Evolutionary conservation across 192 early-diverging fungal genomes (phyloP).

Genomic region (Mortierella antarctica): DNA sequence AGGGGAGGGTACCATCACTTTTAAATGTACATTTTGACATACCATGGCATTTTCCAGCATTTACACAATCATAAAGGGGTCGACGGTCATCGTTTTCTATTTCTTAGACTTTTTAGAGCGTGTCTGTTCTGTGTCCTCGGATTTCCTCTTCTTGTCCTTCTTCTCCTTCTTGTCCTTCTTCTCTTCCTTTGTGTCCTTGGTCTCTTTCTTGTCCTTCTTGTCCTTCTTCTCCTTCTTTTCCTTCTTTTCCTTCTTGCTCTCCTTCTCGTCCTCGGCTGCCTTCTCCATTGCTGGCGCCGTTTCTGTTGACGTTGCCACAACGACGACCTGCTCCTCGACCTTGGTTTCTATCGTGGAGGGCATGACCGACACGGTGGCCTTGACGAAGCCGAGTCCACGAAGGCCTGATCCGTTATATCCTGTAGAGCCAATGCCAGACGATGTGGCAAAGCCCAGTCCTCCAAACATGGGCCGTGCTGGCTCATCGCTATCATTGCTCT

Average conservation of each 20-base stretch:
- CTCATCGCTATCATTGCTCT: conserved; percentile 13
- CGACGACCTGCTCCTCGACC: conserved; percentile 30
- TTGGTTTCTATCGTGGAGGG: conserved; percentile 49
- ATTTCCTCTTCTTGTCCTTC: conserved; percentile 5
- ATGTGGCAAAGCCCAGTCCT: conserved; percentile 44
- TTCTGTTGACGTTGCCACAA: background rate
- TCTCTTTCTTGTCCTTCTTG: conserved; percentile 32
- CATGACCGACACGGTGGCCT: conserved; percentile 48
- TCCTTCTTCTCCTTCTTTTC: conserved; percentile 21
- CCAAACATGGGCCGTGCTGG: conserved; percentile 37
- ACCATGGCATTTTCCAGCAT: too few relatives aligned
- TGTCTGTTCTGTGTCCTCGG: conserved; percentile 9
- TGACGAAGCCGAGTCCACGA: conserved; percentile 49
- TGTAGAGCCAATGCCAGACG: conserved; percentile 31
- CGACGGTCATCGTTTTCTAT: conserved; percentile 11
- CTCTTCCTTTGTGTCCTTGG: conserved; percentile 16
- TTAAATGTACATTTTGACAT: background rate
- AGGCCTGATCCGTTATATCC: conserved; percentile 37
- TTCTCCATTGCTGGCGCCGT: background rate
- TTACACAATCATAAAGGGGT: background rate
- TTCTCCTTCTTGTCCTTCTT: conserved; percentile 25
- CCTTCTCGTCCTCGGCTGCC: conserved; percentile 11
- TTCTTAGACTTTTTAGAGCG: conserved; percentile 52
- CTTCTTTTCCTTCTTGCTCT: conserved; percentile 33
- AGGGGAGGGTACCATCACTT: background rate